A percentile compares a stretch with the other conserved stretches of the same genome.
These are phyloP conservation scores for Xylariaceae sp. DNA, from an alignment of 2,329 filamentous ascomycete genomes.

Conservation along the genomic window DNA sequence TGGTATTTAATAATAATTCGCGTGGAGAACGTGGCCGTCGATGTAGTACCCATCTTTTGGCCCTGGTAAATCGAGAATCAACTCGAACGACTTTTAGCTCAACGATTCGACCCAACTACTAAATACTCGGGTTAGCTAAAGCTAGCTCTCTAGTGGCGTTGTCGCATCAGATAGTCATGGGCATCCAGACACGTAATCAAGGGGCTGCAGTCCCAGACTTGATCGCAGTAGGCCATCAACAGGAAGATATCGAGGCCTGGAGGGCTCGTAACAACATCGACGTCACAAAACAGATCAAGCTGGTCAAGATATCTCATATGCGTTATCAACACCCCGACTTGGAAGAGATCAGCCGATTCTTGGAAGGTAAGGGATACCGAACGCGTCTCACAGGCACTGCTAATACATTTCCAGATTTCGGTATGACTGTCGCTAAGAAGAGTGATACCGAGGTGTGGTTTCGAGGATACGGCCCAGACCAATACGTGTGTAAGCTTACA, in stretches of 20 bases:
- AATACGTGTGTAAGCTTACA: slow-evolving; percentile 26
- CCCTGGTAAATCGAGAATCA: not conserved
- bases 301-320: slow-evolving; percentile 27
- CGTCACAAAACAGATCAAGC: slow-evolving; percentile 16
- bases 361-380: slow-evolving; percentile 16
- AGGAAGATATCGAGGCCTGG: slow-evolving; percentile 24
- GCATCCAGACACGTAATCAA: slow-evolving; percentile 18
- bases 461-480: slow-evolving; percentile 25
- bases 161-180: slow-evolving; percentile 5
- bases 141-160: not conserved
- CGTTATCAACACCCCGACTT: slow-evolving; percentile 29
- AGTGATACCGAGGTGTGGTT: slow-evolving; percentile 23
- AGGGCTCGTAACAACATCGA: slow-evolving; percentile 27
- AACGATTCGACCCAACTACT: not conserved
- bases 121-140: not conserved
- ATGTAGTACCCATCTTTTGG: slow-evolving; percentile 5
- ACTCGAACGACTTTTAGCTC: not conserved
- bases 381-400: not conserved
- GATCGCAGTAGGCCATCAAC: slow-evolving; percentile 22
- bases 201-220: slow-evolving; percentile 23
- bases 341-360: slow-evolving; percentile 20
- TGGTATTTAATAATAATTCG: slow-evolving; percentile 22
- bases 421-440: slow-evolving; percentile 23
- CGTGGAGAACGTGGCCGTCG: not conserved
- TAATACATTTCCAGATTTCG: slow-evolving; percentile 22